phyloP scores from a whole-genome alignment of 768 basidiomycete genomes.

The Boletus insuetus region DNA sequence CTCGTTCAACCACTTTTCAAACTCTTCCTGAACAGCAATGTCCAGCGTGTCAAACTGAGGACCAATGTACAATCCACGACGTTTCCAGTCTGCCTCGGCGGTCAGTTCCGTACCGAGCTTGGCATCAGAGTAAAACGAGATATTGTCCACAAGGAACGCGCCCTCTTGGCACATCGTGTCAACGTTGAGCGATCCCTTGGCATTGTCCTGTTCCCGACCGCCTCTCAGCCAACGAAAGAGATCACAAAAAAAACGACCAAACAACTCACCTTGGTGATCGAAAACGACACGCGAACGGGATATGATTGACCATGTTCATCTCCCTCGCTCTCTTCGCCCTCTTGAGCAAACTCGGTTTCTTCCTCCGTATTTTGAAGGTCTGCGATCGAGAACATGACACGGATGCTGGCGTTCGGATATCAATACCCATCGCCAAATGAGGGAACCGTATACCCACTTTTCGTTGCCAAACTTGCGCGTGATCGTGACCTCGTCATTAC shows the following conservation, averaged over 20 bases:
- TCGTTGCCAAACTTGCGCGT: constrained; percentile 90
- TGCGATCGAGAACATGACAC: constrained; percentile 88
- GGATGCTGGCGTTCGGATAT: constrained; percentile 41
- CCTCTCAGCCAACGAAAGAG: not conserved
- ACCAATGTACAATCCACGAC: constrained; percentile 88
- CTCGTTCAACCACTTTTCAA: constrained; percentile 86
- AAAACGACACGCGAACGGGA: constrained; percentile 76
- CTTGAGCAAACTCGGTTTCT: constrained; percentile 38
- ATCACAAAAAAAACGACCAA: not conserved
- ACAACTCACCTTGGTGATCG: constrained; percentile 73
- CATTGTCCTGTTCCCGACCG: constrained; percentile 37
- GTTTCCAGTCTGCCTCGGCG: constrained; percentile 91
- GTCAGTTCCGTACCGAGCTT: constrained; percentile 72
- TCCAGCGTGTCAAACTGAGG: constrained; percentile 95
- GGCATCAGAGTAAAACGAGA: constrained; percentile 77
- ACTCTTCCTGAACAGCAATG: constrained; percentile 81
- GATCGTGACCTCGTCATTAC: constrained; percentile 80
- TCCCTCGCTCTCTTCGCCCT: constrained; percentile 35
- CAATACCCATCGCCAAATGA: not conserved
- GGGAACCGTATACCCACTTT: constrained; percentile 50
- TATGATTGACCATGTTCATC: constrained; percentile 41
- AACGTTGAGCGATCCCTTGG: constrained; percentile 68
- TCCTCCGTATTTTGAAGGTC: constrained; percentile 62
- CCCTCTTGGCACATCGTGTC: constrained; percentile 81
- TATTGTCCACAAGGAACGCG: constrained; percentile 82